Base-by-base conservation (phyloP, 441 rosid genomes). In the Aquilaria agallochum region DNA sequence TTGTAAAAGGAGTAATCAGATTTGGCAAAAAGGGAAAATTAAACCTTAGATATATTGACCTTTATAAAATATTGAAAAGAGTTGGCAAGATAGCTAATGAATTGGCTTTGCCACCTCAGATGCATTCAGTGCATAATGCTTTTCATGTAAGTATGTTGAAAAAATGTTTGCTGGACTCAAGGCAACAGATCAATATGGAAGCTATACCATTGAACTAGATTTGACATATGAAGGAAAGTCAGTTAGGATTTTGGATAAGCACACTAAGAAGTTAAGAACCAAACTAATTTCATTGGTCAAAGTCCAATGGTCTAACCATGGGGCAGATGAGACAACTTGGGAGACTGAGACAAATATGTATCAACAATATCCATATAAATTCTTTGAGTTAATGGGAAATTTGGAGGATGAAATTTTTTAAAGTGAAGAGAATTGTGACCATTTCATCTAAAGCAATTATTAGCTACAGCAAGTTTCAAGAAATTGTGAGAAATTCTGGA, bases 311-410 rank as follows among this genome's bases (percentile, higher is more conserved):
- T 49, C 14, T 5, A 5, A 49, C 4, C 14, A 14, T 49, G 1
- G 11, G 2, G 52, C 2, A 5, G 5, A 10, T 5, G 52, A 49
- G 9, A 4, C 52, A 5, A 49, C 52, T 11, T 49, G 6, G 52
- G 52, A 49, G 4, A 11, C 20, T 2, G 52, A 49, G 52, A 2
- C 5, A 4, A 5, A 49, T 3, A 49, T 49, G 1, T 4, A 14
- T 4, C 5, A 14, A 1, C 3, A 0, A 11, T 49, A 49, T 11
- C 52, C 52, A 7, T 1, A 36, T 0, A 1, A 36, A 7, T 36
- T 4, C 4, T 0, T 0, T 5, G 6, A 7, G 42, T 36, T 36
- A 7, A 1, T 1, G 7, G 2, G 0, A 1, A 5, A 4, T 7
- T 36, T 36, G 5, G 42, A 36, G 42, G 42, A 36, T 7, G 6